A percentile compares a stretch with the other conserved stretches of the same genome.
Evolutionary conservation across 108 stramenopile genomes (phyloP).

Genomic region (Chaetoceros muelleri): DNA sequence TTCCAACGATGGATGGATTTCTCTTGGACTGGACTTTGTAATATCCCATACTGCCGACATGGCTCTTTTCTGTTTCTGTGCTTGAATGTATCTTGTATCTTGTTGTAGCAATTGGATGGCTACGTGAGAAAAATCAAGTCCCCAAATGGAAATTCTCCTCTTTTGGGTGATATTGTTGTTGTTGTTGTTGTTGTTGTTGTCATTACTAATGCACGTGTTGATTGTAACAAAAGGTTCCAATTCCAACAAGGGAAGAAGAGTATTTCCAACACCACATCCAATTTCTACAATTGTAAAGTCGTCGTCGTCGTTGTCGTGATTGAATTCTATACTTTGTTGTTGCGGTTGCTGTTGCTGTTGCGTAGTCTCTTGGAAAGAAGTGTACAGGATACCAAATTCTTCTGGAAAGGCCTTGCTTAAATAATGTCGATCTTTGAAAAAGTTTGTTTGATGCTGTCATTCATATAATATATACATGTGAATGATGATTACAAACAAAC

Average conservation of each 20-base stretch:
- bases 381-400: constrained; percentile 39
- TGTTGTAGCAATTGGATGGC: constrained; percentile 48
- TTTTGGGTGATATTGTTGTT: neutral
- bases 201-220: constrained; percentile 5
- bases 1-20: constrained; percentile 20
- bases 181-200: constrained; percentile 9
- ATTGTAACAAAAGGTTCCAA: neutral
- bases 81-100: constrained; percentile 40
- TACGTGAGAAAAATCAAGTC: constrained; percentile 47
- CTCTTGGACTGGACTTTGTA: constrained; percentile 20
- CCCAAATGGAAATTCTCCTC: constrained; percentile 18
- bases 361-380: neutral
- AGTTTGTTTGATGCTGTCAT: constrained; percentile 50
- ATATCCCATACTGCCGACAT: constrained; percentile 43
- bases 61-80: constrained; percentile 20
- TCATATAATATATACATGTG: too few relatives aligned
- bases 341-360: neutral
- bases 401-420: constrained; percentile 64
- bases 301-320: neutral
- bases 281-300: constrained; percentile 53
- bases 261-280: constrained; percentile 89
- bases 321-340: too few relatives aligned
- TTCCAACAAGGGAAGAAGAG: constrained; percentile 56
- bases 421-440: constrained; percentile 87
- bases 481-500: too few relatives aligned